Evolutionary conservation across 495 filamentous ascomycete species (phyloP), one percentile per base, ranked within the genome.

Genomic region (Penicillium ucsense): DNA sequence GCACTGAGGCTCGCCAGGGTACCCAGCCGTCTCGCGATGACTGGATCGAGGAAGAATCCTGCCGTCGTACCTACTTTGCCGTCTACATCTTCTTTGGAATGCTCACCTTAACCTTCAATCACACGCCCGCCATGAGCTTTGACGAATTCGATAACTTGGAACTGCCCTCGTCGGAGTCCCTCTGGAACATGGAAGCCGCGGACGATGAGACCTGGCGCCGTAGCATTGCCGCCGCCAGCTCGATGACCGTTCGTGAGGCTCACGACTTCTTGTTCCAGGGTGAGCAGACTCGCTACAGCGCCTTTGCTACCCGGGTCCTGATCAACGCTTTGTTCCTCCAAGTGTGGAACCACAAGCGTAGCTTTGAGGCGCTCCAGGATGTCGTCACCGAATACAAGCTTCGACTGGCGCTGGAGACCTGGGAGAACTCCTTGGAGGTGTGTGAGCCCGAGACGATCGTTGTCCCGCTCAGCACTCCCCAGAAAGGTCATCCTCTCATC

Each of bases 31-130:
- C 77, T 40, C 85, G 90, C 35, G 82, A 88, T 45, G 88, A 97
- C 61, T 98, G 92, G 92, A 83, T 97, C 48, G 88, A 92, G 60
- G 92, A 98, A 60, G 92, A 98, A 61, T 89, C 89, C 20, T 95
- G 94, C 72, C 81, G 90, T 45, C 87, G 92, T 39, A 97, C 92
- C 3, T 98, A 97, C 71, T 98, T 89, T 56, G 92, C 92, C n/a
- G 91, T 97, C 46, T 97, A 97, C 68, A 90, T 98, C 69, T 98
- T 97, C 80, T 97, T 97, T 59, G 92, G 92, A 48, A 78, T 97
- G 61, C 71, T 98, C 50, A 98, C 92, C 6, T 66, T 98, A 56
- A 94, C 91, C 2, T 98, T 91, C 77, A 96, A 98, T 66, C 92
- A 97, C 66, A 95, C 91, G 3, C 94, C 94, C 28, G 84, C 89